Conservation (phyloP, 441 rosid species). For the Euphorbia schlechtendalii region DNA sequence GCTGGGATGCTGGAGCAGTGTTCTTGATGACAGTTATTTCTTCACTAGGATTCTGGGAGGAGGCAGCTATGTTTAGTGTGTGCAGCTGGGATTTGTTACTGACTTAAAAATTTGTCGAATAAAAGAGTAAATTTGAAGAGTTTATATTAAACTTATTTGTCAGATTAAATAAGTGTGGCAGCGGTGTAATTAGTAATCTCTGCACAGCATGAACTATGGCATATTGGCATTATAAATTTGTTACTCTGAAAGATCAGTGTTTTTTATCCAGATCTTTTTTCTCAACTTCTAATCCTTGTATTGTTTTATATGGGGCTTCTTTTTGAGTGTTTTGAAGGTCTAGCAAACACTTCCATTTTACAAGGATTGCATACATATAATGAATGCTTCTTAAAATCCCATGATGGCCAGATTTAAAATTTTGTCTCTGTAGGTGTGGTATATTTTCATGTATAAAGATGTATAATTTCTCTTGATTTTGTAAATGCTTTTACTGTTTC, state of each 20-base stretch:
- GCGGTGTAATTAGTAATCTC: neutral
- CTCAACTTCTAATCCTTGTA: neutral
- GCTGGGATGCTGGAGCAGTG: constrained; percentile 19
- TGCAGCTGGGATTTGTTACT: constrained; percentile 18
- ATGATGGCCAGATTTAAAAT: neutral
- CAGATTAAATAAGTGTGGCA: neutral
- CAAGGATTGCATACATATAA: neutral
- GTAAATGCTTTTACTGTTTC: constrained; percentile 29
- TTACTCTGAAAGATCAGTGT: neutral
- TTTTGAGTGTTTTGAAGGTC: neutral
- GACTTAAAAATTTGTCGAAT: constrained; percentile 8
- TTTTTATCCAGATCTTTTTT: too few relatives aligned
- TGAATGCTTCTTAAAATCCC: neutral
- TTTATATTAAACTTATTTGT: neutral
- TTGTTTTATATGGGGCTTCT: neutral
- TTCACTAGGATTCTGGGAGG: constrained; percentile 23
- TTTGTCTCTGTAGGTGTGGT: neutral
- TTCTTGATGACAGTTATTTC: constrained; percentile 24
- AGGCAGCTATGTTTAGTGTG: constrained; percentile 15
- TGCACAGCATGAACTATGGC: neutral
- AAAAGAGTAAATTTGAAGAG: constrained; percentile 11
- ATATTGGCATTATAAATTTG: constrained; percentile 1
- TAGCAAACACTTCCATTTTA: constrained; percentile 1
- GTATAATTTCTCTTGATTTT: constrained; percentile 16
- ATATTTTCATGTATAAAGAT: neutral